These are phyloP conservation scores for Clonostachys solani DNA, from an alignment of 2,329 filamentous ascomycete genomes.

Conservation along the genomic window DNA sequence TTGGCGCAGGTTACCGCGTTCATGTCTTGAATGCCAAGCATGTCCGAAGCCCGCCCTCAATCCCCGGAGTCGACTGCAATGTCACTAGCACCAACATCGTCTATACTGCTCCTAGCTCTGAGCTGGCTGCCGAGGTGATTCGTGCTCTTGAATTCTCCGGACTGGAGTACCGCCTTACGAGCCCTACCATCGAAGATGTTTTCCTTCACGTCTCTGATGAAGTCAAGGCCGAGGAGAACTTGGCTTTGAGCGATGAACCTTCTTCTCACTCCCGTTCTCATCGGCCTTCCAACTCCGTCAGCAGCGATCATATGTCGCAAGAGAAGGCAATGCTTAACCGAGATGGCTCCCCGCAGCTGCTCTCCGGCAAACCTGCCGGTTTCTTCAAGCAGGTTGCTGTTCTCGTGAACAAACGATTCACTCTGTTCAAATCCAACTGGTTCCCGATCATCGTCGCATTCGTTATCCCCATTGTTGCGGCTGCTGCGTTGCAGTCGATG, in stretches of 20 bases:
- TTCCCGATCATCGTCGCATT: slow-evolving; percentile 70
- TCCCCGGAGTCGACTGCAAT: slow-evolving; percentile 50
- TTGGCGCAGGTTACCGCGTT: slow-evolving; percentile 41
- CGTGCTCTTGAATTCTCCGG: slow-evolving; percentile 58
- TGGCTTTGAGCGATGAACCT: slow-evolving; percentile 2
- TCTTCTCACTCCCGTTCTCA: too few relatives aligned
- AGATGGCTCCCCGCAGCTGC: slow-evolving; percentile 16
- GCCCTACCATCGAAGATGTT: slow-evolving; percentile 69
- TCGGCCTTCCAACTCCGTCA: too few relatives aligned
- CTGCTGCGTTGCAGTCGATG: slow-evolving; percentile 71
- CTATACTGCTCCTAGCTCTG: slow-evolving; percentile 64
- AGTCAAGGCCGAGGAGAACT: slow-evolving; percentile 16
- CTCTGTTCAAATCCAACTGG: slow-evolving; percentile 49
- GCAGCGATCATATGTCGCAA: not conserved
- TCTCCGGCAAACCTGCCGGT: slow-evolving; percentile 53
- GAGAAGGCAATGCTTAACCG: not conserved
- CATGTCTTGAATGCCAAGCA: slow-evolving; percentile 14
- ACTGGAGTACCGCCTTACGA: slow-evolving; percentile 62
- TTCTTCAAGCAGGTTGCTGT: slow-evolving; percentile 57
- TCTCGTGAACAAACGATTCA: slow-evolving; percentile 60
- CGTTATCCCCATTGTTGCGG: slow-evolving; percentile 70
- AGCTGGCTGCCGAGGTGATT: slow-evolving; percentile 65
- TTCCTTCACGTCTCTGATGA: slow-evolving; percentile 61
- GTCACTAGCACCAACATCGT: slow-evolving; percentile 62
- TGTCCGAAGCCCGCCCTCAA: slow-evolving; percentile 37